Evolutionary conservation across 371 early-diverging fungal genomes (phyloP), one percentile per base, ranked within the genome.

Genomic region (Apophysomyces sp.): DNA sequence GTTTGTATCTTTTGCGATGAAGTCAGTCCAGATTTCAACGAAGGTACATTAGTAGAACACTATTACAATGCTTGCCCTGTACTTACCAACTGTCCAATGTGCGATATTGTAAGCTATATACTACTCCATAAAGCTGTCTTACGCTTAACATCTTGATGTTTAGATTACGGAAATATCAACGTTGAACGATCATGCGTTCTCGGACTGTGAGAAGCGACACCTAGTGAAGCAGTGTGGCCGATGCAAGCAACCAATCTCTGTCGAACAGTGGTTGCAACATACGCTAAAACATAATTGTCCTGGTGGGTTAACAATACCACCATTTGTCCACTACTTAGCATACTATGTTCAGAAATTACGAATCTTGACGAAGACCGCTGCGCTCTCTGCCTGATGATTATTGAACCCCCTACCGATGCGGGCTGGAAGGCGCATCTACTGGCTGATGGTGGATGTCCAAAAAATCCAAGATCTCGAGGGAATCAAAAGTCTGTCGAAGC

Each of bases 1-100:
- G 53, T 59, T n/a, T 92, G 92, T 67, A 86, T 92, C 11, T 92
- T 92, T 57, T 92, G 92, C 63, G 89, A 87, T 27, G 87, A 89
- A 63, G 71, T 72, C 2, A 84, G 80, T 57, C 74, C 76, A 11
- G 72, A 60, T 0, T 92, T 91, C 58, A 89, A 85, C 5, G 90
- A 90, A 36, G 89, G 89, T 56, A 80, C 71, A 0, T 67, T 92
- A 4, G 88, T 92, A 29, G 63, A 73, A 6, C 92, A 92, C 60
- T 91, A 92, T 63, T 90, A 91, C 83, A 73, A 79, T 32, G 81
- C 86, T 15, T 92, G 92, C 59, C 86, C 88, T n/a, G 79, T 89
- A 69, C 77, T 90, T 1, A 84, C 82, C 30, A 82, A 81, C 13
- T 92, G 92, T 57, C 77, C 88, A 0, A 67, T 81, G 37, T 92